These are phyloP conservation scores for Tolypocladium sp. DNA, from an alignment of 2,329 filamentous ascomycete genomes.

Conservation along the genomic window DNA sequence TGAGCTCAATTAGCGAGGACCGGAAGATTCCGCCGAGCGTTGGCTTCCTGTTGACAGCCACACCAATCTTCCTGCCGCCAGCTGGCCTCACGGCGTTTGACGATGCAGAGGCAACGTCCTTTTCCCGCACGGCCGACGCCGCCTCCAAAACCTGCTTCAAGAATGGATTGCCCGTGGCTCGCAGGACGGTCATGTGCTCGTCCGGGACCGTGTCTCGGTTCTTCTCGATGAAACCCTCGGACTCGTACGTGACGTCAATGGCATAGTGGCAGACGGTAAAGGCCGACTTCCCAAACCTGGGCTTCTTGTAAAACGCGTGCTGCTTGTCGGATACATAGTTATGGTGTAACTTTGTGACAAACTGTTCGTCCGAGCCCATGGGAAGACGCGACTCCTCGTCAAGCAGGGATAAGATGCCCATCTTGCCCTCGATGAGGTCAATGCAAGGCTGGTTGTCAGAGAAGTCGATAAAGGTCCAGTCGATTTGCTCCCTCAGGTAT, in stretches of 20 bases:
- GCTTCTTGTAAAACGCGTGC: conserved; percentile 97
- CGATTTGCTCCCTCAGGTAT: conserved; percentile 90
- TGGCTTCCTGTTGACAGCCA: conserved; percentile 90
- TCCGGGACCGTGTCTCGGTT: conserved; percentile 98
- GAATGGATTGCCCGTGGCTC: conserved; percentile 76
- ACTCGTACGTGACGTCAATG: conserved; percentile 96
- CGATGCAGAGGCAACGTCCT: conserved; percentile 60
- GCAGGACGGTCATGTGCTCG: conserved; percentile 91
- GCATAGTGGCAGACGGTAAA: conserved; percentile 99
- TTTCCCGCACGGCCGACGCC: conserved; percentile 79
- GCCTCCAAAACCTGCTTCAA: conserved; percentile 76
- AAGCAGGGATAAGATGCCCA: conserved; percentile 83
- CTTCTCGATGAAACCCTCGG: conserved; percentile 98
- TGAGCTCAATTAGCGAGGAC: conserved; percentile 93
- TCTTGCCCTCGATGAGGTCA: conserved; percentile 92
- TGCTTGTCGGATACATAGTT: conserved; percentile 88
- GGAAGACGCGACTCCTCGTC: conserved; percentile 95
- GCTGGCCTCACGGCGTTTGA: conserved; percentile 70
- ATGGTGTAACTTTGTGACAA: conserved; percentile 91
- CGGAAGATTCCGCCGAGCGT: conserved; percentile 98
- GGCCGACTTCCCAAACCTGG: conserved; percentile 89
- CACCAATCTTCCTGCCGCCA: conserved; percentile 77
- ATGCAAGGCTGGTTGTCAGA: conserved; percentile 99
- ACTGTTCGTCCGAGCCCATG: conserved; percentile 95
- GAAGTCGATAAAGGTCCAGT: conserved; percentile 99